Conservation (phyloP, 2,329 filamentous ascomycete species). For the Microascus cirrosus region DNA sequence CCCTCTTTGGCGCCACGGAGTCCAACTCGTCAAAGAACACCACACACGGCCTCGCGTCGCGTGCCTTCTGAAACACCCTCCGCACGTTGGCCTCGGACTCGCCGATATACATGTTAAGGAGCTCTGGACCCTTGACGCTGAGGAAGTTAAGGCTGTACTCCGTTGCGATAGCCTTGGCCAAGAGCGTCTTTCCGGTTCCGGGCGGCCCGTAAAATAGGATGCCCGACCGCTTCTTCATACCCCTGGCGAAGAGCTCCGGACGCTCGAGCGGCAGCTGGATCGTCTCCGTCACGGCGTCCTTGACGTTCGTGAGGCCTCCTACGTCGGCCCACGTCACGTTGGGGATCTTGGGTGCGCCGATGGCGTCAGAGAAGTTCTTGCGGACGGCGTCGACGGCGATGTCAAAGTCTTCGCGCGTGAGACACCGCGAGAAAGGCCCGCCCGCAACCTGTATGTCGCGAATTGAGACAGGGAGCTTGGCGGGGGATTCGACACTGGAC, state of each 20-base stretch:
- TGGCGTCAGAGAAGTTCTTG: slow-evolving; percentile 96
- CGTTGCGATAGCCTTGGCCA: slow-evolving; percentile 86
- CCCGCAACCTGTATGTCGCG: slow-evolving; percentile 84
- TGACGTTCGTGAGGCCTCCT: slow-evolving; percentile 84
- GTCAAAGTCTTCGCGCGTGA: slow-evolving; percentile 79
- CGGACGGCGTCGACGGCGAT: slow-evolving; percentile 88
- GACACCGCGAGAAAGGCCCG: slow-evolving; percentile 63
- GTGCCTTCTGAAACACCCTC: slow-evolving; percentile 75
- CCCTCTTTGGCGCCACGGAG: slow-evolving; percentile 88
- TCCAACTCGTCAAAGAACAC: slow-evolving; percentile 93
- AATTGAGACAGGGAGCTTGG: slow-evolving; percentile 41
- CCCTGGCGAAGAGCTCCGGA: slow-evolving; percentile 89
- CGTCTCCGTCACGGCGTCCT: slow-evolving; percentile 93
- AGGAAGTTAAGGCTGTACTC: slow-evolving; percentile 94
- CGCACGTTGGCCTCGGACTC: slow-evolving; percentile 89
- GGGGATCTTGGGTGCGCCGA: slow-evolving; percentile 94
- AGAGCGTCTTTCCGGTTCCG: slow-evolving; percentile 83
- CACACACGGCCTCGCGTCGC: slow-evolving; percentile 77
- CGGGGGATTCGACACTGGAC: slow-evolving; percentile 23
- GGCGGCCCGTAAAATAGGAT: slow-evolving; percentile 89
- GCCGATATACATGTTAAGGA: slow-evolving; percentile 94
- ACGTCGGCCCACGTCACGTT: slow-evolving; percentile 97
- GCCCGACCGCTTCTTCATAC: slow-evolving; percentile 94
- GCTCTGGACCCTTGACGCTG: slow-evolving; percentile 81
- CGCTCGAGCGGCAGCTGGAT: slow-evolving; percentile 87